phyloP scores from a whole-genome alignment of 768 basidiomycete genomes.

The Amanita rimosa region DNA sequence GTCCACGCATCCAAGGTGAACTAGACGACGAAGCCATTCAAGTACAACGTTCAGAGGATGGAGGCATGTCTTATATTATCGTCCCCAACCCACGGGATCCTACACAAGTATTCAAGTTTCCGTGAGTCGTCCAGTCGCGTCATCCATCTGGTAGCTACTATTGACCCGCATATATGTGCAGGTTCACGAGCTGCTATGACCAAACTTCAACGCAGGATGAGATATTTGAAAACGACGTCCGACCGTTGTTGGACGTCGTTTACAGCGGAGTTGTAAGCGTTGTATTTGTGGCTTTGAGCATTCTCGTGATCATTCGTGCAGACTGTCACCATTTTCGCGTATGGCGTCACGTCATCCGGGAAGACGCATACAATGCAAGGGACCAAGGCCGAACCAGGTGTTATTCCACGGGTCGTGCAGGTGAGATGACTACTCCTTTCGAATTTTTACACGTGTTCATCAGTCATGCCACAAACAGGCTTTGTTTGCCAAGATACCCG shows the following conservation, averaged over 20 bases:
- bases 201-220: conserved; percentile 60
- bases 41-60: conserved; percentile 32
- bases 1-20: conserved; percentile 54
- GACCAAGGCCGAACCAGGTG: conserved; percentile 57
- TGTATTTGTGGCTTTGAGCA: not conserved
- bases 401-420: conserved; percentile 75
- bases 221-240: conserved; percentile 67
- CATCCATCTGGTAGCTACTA: not conserved
- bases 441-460: not conserved
- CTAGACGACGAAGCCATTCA: conserved; percentile 49
- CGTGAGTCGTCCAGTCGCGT: conserved; percentile 28
- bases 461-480: conserved; percentile 22
- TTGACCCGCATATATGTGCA: conserved; percentile 16
- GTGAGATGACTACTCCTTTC: conserved; percentile 23
- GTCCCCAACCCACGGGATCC: conserved; percentile 65
- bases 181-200: conserved; percentile 71
- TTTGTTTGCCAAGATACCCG: conserved; percentile 40
- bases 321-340: conserved; percentile 85
- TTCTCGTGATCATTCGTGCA: conserved; percentile 16
- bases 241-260: conserved; percentile 68
- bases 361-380: conserved; percentile 96
- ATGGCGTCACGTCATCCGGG: conserved; percentile 85
- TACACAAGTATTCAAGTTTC: conserved; percentile 67
- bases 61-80: conserved; percentile 37
- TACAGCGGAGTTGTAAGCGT: conserved; percentile 61